Conservation (phyloP, 129 eudicot species). For the Flaveria bidentis region DNA sequence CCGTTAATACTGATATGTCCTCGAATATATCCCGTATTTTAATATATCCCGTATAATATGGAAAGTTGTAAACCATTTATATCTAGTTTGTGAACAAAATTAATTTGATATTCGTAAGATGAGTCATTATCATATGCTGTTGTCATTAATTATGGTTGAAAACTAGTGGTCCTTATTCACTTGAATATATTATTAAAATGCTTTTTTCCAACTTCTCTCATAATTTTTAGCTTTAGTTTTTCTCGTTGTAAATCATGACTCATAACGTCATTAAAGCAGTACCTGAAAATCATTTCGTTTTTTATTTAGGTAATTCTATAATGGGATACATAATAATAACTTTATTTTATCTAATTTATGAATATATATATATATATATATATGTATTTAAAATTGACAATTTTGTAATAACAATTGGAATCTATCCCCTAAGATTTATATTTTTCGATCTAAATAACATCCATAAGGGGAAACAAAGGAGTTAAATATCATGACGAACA, state of each 20-base stretch:
- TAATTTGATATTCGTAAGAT: not conserved
- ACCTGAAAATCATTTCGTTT: not conserved
- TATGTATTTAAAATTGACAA: no score
- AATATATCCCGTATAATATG: no score
- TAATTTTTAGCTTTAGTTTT: not conserved
- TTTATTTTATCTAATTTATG: not conserved
- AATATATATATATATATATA: no score
- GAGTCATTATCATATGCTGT: not conserved
- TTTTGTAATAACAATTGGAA: no score
- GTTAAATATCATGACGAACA: no score
- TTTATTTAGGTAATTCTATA: not conserved
- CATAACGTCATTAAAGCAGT: not conserved
- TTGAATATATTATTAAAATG: constrained; percentile 5
- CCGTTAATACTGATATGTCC: no score
- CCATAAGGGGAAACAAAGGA: no score
- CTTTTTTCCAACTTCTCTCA: not conserved
- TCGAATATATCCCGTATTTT: no score
- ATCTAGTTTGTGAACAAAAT: not conserved
- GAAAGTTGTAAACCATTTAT: not conserved
- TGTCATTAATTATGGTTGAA: not conserved
- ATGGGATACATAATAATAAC: not conserved
- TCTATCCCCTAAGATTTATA: no score
- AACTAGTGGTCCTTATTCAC: constrained; percentile 25
- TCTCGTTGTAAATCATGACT: constrained; percentile 4
- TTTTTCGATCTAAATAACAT: no score